phyloP scores from a whole-genome alignment of 306 rosid species.

The Dalbergia cultrata region DNA sequence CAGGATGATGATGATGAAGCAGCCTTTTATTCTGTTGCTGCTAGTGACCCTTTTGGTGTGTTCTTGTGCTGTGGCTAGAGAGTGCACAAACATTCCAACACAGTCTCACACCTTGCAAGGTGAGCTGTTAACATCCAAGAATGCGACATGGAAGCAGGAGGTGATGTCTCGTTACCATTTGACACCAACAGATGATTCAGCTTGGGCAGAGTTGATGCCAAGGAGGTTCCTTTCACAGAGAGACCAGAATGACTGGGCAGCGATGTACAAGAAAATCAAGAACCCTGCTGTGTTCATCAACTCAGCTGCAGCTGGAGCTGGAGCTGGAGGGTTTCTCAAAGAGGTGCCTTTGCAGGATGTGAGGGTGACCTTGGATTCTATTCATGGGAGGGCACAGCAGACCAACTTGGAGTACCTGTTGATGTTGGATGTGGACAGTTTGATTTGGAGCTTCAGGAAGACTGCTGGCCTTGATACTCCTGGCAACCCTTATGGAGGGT shows the following conservation, averaged over 20 bases:
- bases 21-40: conserved; percentile 40
- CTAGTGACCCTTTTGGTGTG: conserved; percentile 46
- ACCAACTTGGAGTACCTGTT: conserved; percentile 82
- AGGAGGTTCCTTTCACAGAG: conserved; percentile 67
- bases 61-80: conserved; percentile 54
- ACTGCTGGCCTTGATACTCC: conserved; percentile 80
- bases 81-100: conserved; percentile 75
- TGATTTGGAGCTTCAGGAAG: conserved; percentile 84
- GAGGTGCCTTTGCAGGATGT: conserved; percentile 78
- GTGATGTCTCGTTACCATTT: conserved; percentile 69
- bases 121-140: conserved; percentile 56
- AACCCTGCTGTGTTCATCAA: conserved; percentile 36
- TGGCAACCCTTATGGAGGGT: conserved; percentile 71
- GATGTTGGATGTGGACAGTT: conserved; percentile 77
- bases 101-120: conserved; percentile 64
- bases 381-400: conserved; percentile 68
- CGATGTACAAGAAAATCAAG: conserved; percentile 71
- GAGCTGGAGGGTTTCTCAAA: conserved; percentile 57
- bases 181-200: conserved; percentile 80
- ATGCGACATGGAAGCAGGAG: conserved; percentile 67
- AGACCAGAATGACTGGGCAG: conserved; percentile 63
- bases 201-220: conserved; percentile 73
- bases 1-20: conserved; percentile 52
- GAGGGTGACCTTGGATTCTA: conserved; percentile 62
- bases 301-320: conserved; percentile 24